These are phyloP conservation scores for Pichia manshurica DNA, from an alignment of 805 yeast species.

Conservation along the genomic window DNA sequence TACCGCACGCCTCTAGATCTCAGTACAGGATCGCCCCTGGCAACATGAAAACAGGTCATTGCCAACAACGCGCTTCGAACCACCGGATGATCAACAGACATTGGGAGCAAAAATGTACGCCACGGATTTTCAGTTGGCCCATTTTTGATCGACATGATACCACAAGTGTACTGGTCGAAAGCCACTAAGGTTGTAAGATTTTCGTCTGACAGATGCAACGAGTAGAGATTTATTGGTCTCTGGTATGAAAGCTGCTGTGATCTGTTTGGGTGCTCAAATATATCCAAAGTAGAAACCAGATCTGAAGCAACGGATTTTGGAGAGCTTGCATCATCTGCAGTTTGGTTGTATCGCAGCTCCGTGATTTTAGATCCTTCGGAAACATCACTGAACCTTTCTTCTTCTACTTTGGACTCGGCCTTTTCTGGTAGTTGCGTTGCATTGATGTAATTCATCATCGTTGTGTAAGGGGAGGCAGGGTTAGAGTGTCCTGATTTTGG, in stretches of 20 bases:
- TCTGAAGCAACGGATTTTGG: constrained; percentile 5
- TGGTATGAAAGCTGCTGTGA: constrained; percentile 15
- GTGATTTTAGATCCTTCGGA: background rate
- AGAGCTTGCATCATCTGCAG: background rate
- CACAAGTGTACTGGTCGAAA: constrained; percentile 43
- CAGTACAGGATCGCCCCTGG: constrained; percentile 39
- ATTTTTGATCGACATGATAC: constrained; percentile 56
- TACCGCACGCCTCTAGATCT: constrained; percentile 47
- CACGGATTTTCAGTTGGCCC: constrained; percentile 67
- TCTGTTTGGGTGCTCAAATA: constrained; percentile 1
- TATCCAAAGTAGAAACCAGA: constrained; percentile 1
- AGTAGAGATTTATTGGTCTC: constrained; percentile 6
- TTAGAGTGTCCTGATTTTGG: constrained; percentile 3
- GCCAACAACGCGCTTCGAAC: constrained; percentile 59
- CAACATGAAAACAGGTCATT: constrained; percentile 59
- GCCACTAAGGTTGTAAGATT: constrained; percentile 29
- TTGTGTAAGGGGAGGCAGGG: constrained; percentile 7
- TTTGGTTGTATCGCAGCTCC: background rate
- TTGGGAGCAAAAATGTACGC: constrained; percentile 52
- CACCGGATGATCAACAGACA: constrained; percentile 50
- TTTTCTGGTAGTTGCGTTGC: background rate
- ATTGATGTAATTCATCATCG: background rate
- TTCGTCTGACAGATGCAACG: constrained; percentile 28
- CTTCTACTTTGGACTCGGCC: background rate
- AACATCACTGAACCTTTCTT: background rate